phyloP scores from a whole-genome alignment of 2,329 filamentous ascomycete genomes.

The Plenodomus biglobosus region DNA sequence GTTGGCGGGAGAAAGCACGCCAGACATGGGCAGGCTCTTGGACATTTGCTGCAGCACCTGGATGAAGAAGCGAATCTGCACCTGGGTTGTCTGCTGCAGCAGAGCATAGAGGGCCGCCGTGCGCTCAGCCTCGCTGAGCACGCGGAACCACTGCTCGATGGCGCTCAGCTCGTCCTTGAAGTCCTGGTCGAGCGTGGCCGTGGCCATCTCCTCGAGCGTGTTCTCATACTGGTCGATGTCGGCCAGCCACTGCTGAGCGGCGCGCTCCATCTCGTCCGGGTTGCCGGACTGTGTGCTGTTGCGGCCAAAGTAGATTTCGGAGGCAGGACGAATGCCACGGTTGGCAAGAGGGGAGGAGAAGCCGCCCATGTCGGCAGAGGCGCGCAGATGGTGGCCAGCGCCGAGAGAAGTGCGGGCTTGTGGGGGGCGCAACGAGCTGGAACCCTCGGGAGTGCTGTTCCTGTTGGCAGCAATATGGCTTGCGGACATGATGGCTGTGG shows the following conservation, averaged over 20 bases:
- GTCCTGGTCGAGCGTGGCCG: slow-evolving; percentile 96
- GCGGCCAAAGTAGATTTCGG: slow-evolving; percentile 87
- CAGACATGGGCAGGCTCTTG: slow-evolving; percentile 95
- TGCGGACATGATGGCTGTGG: slow-evolving; percentile 46
- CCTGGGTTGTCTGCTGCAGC: slow-evolving; percentile 96
- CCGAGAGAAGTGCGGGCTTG: slow-evolving; percentile 73
- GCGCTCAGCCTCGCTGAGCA: slow-evolving; percentile 92
- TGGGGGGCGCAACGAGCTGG: slow-evolving; percentile 79
- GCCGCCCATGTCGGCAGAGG: slow-evolving; percentile 92
- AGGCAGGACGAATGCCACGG: slow-evolving; percentile 85
- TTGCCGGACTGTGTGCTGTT: slow-evolving; percentile 66
- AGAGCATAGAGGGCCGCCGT: slow-evolving; percentile 94
- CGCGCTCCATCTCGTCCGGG: slow-evolving; percentile 86
- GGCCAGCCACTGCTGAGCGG: slow-evolving; percentile 97
- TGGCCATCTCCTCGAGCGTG: slow-evolving; percentile 98
- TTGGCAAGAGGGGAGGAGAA: slow-evolving; percentile 71
- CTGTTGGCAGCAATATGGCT: slow-evolving; percentile 66
- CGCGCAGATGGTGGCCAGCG: slow-evolving; percentile 81
- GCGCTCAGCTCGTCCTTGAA: slow-evolving; percentile 99
- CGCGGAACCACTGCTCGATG: slow-evolving; percentile 99
- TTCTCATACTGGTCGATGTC: slow-evolving; percentile 99
- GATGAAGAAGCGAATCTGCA: slow-evolving; percentile 98
- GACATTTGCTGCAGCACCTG: slow-evolving; percentile 99
- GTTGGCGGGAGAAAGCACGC: slow-evolving; percentile 88
- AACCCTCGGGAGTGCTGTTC: slow-evolving; percentile 94